Evolutionary conservation across 768 basidiomycete genomes (phyloP).

Genomic region (Pisolithus orientalis): DNA sequence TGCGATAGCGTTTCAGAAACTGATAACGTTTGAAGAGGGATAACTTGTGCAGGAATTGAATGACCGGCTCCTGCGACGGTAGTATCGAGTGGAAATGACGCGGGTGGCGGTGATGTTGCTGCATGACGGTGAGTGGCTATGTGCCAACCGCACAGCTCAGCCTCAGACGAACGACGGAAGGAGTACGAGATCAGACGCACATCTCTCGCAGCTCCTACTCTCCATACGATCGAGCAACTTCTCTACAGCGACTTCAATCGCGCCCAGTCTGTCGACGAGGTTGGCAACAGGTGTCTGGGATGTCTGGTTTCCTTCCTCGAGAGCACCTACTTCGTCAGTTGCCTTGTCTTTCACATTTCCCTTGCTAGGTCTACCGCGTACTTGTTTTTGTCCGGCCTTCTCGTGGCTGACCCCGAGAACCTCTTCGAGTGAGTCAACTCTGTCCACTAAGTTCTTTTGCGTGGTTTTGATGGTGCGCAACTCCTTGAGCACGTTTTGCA

Average conservation of each 20-base stretch:
- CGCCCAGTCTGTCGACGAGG: conserved; percentile 4
- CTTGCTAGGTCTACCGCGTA: neutral
- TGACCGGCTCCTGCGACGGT: neutral
- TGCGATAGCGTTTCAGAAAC: neutral
- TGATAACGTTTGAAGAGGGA: neutral
- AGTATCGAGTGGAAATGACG: neutral
- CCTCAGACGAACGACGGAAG: neutral
- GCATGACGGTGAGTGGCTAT: neutral
- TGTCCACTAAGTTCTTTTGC: conserved; percentile 7
- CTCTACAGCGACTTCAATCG: conserved; percentile 17
- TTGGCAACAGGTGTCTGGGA: neutral
- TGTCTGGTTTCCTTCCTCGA: neutral
- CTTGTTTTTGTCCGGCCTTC: neutral
- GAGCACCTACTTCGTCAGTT: neutral
- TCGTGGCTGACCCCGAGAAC: conserved; percentile 7
- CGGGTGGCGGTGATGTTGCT: conserved; percentile 1
- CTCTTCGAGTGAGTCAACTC: conserved; percentile 9
- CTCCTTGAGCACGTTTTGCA: conserved; percentile 12
- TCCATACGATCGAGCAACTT: conserved; percentile 11
- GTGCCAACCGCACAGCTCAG: neutral
- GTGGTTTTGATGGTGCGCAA: conserved; percentile 10
- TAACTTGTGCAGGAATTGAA: neutral
- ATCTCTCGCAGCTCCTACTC: neutral
- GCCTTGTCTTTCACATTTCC: neutral
- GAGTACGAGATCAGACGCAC: conserved; percentile 5